phyloP scores from a whole-genome alignment of 2,329 filamentous ascomycete species.

The Sphaerulina populicola region DNA sequence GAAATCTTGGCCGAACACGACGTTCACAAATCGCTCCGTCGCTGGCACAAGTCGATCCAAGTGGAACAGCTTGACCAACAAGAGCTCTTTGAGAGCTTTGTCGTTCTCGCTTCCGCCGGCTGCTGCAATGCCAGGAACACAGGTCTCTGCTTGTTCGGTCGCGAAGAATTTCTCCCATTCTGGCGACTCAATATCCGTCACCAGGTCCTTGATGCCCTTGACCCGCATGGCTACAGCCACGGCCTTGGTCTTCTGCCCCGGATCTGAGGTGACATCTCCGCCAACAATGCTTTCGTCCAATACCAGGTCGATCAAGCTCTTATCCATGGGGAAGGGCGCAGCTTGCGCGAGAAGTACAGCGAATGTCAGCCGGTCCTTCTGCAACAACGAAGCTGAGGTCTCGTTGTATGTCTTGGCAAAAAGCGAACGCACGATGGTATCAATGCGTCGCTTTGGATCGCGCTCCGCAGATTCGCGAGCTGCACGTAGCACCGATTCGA shows the following conservation, averaged over 20 bases:
- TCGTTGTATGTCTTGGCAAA: slow-evolving; percentile 88
- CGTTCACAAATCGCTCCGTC: slow-evolving; percentile 79
- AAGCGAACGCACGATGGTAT: slow-evolving; percentile 82
- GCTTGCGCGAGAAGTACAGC: slow-evolving; percentile 93
- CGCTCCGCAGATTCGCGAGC: slow-evolving; percentile 64
- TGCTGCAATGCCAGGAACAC: slow-evolving; percentile 69
- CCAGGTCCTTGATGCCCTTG: slow-evolving; percentile 61
- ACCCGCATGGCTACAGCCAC: slow-evolving; percentile 62
- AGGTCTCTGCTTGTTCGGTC: slow-evolving; percentile 79
- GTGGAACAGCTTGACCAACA: slow-evolving; percentile 89
- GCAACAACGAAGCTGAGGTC: slow-evolving; percentile 83
- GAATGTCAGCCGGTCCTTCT: slow-evolving; percentile 88
- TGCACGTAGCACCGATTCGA: slow-evolving; percentile 77
- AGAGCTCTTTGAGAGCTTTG: slow-evolving; percentile 69
- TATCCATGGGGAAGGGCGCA: slow-evolving; percentile 93
- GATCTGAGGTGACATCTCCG: slow-evolving; percentile 66
- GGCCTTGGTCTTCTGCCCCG: slow-evolving; percentile 56
- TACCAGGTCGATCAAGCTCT: slow-evolving; percentile 74
- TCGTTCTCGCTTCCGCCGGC: slow-evolving; percentile 51
- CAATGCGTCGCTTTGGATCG: slow-evolving; percentile 57
- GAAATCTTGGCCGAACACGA: slow-evolving; percentile 75
- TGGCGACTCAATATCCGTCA: slow-evolving; percentile 53
- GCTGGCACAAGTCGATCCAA: slow-evolving; percentile 90
- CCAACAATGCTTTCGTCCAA: slow-evolving; percentile 70
- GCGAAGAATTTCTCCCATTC: slow-evolving; percentile 75